These are phyloP conservation scores for Phialemoniopsis sp. DNA, from an alignment of 2,329 filamentous ascomycete genomes.

Conservation along the genomic window DNA sequence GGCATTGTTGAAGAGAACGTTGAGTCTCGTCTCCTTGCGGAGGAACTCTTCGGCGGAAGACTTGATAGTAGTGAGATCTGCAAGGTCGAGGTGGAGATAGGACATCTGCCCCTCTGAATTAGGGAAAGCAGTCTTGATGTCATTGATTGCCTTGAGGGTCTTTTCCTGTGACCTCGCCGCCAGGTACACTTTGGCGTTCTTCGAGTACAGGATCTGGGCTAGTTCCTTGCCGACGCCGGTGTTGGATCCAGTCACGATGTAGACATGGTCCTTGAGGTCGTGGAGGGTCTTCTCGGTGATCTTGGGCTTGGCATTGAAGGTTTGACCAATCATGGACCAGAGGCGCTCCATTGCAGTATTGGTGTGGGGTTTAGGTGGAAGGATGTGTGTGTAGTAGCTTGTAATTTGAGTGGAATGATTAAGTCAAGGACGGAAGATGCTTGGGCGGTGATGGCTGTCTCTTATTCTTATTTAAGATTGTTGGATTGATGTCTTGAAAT, in stretches of 20 bases:
- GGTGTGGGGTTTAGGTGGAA: too few species aligned
- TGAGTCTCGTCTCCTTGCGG: constrained; percentile 19
- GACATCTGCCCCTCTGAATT: constrained; percentile 23
- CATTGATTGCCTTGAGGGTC: constrained; percentile 30
- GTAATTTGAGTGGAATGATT: too few species aligned
- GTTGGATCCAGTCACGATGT: constrained; percentile 38
- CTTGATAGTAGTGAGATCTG: constrained; percentile 20
- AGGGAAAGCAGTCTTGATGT: constrained; percentile 26
- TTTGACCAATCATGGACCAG: too few species aligned
- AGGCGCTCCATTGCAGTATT: too few species aligned
- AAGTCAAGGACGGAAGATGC: too few species aligned
- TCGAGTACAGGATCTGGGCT: constrained; percentile 42
- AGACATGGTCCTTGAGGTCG: constrained; percentile 5
- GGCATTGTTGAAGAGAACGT: constrained; percentile 32
- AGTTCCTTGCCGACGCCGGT: constrained; percentile 40
- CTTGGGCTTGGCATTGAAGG: too few species aligned
- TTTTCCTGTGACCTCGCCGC: constrained; percentile 35
- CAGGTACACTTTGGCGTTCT: constrained; percentile 45
- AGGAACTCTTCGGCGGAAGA: constrained; percentile 20
- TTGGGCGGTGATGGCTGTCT: too few species aligned
- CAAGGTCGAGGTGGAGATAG: constrained; percentile 35
- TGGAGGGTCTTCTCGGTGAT: too few species aligned
- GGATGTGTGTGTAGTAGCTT: too few species aligned
- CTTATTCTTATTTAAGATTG: too few species aligned
- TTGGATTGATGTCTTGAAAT: too few species aligned